Evolutionary conservation across 2,329 filamentous ascomycete genomes (phyloP).

Genomic region (Fusarium sp.): DNA sequence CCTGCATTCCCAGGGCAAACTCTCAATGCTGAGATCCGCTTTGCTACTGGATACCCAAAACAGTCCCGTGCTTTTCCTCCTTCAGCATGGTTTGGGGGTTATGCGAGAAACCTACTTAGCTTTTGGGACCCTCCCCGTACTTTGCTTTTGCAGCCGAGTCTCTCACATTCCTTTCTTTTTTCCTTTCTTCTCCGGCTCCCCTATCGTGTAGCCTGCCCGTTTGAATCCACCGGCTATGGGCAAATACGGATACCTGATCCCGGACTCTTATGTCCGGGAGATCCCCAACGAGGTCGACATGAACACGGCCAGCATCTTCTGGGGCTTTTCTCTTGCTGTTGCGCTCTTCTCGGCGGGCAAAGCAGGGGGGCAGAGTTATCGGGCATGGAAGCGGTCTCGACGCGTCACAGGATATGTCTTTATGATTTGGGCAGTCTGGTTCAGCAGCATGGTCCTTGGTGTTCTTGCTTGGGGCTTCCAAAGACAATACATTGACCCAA

Average conservation of each 20-base stretch:
- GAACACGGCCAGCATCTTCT: constrained; percentile 46
- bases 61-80: neutral
- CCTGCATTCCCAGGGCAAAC: constrained; percentile 2
- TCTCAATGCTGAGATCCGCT: neutral
- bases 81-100: neutral
- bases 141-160: neutral
- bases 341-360: constrained; percentile 35
- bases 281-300: constrained; percentile 38
- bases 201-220: too few species aligned
- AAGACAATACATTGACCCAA: constrained; percentile 43
- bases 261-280: constrained; percentile 44
- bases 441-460: too few species aligned
- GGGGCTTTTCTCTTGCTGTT: constrained; percentile 43
- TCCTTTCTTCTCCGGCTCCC: too few species aligned
- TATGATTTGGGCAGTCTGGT: constrained; percentile 13
- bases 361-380: constrained; percentile 27
- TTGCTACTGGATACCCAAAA: neutral
- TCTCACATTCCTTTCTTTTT: neutral
- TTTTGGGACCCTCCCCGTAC: neutral
- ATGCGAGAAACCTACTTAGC: neutral
- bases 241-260: constrained; percentile 44
- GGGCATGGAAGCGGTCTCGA: constrained; percentile 31
- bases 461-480: constrained; percentile 40
- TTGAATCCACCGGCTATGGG: constrained; percentile 21
- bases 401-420: constrained; percentile 34